Evolutionary conservation across 23 red algal species (phyloP).

Genomic region (Chondrus crispus): DNA sequence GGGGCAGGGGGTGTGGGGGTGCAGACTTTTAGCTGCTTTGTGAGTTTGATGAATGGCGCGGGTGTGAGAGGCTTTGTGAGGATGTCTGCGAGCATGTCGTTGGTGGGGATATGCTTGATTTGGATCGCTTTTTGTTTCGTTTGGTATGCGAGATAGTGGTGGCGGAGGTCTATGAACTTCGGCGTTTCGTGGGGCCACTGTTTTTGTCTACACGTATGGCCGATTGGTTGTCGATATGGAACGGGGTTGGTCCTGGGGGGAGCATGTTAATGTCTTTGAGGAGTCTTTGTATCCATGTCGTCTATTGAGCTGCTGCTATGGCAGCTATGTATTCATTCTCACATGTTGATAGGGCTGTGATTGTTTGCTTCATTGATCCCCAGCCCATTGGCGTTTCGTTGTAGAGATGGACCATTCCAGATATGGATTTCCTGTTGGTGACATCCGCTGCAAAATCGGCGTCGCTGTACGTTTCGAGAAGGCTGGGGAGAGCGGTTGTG

Average conservation of each 20-base stretch:
- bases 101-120: no score
- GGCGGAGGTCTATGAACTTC: neutral
- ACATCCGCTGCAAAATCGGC: neutral
- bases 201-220: neutral
- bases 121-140: no score
- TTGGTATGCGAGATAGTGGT: neutral
- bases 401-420: neutral
- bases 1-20: no score
- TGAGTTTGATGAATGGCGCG: no score
- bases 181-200: neutral
- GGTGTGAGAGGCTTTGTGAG: no score
- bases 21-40: no score
- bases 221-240: neutral
- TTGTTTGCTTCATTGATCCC: neutral
- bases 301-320: neutral
- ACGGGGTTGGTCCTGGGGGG: neutral
- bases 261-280: no score
- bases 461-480: neutral
- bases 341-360: neutral
- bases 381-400: neutral
- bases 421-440: neutral
- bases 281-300: neutral
- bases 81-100: no score
- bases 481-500: neutral
- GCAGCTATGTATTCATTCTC: neutral